Evolutionary conservation across 2,329 filamentous ascomycete species (phyloP), one percentile per base, ranked within the genome.

Genomic region (Cladorrhinum sp.): DNA sequence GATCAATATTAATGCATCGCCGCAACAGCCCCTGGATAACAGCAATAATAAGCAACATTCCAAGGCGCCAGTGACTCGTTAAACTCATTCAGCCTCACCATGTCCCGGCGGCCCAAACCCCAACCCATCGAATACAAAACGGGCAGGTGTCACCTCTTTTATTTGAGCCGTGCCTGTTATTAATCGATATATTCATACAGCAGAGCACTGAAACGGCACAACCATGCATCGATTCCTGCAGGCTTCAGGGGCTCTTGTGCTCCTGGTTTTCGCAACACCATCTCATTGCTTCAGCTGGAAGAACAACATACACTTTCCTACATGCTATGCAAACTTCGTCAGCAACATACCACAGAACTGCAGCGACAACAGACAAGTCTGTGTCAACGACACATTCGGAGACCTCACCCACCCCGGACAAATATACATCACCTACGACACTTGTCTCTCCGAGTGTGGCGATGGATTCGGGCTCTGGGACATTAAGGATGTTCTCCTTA

Each of bases 381-480:
- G 57, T 22, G 12, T 55, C 25, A 50, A 38, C 29, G 22, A 55
- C 29, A 27, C 16, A 2, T 36, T 27, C 18, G 51, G 57, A 3
- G 52, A 48, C 1, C 36, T 59, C 38, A 36, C n/a, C 16, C 53
- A 59, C 51, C 57, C 57, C n/a, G 23, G 49, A 18, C 57, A 45
- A 16, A 32, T 59, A 13, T 59, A 49, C 25, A 27, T 59, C 41
- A 55, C 57, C 8, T 59, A 55, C 51, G 24, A 25, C 4, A 41
- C 36, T 24, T 59, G 57, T 41, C 25, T 55, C 25, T 22, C 50
- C 8, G 36, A 55, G 18, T 59, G 57, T 18, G 57, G 57, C 12
- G 51, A 55, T 41, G 57, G 57, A n/a, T 59, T 55, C 45, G 51
- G 51, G 3, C 16, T 50, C 24, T 59, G 57, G 57, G 57, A 55